These are phyloP conservation scores for Trichoderma citrinoviride DNA, from an alignment of 2,329 filamentous ascomycete species.

Conservation along the genomic window DNA sequence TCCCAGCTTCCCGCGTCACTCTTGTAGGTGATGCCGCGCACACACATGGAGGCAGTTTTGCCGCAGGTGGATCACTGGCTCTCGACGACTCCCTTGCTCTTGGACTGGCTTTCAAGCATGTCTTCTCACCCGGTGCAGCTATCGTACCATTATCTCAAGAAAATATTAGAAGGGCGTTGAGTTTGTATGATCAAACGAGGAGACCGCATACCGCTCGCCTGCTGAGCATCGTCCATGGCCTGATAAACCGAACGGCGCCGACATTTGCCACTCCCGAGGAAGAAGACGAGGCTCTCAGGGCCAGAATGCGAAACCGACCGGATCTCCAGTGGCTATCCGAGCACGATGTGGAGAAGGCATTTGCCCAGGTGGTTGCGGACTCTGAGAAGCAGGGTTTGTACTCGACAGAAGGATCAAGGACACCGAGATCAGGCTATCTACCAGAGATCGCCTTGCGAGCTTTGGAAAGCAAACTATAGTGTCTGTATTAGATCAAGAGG, in stretches of 20 bases:
- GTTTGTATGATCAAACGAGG: slow-evolving; percentile 22
- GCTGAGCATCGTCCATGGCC: slow-evolving; percentile 17
- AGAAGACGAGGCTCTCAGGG: slow-evolving; percentile 17
- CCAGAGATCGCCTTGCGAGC: not conserved
- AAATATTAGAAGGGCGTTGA: slow-evolving; percentile 1
- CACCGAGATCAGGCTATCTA: not conserved
- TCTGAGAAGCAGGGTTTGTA: not conserved
- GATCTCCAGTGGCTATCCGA: slow-evolving; percentile 24
- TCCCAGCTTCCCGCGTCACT: slow-evolving; percentile 30
- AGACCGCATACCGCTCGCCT: slow-evolving; percentile 22
- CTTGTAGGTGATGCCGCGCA: slow-evolving; percentile 41
- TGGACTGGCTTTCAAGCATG: slow-evolving; percentile 3
- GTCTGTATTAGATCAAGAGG: not conserved
- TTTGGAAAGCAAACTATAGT: not conserved
- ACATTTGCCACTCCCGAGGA: slow-evolving; percentile 7
- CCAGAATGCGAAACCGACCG: slow-evolving; percentile 20
- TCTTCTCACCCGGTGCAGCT: not conserved
- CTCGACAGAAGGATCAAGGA: too few species aligned
- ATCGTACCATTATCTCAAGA: not conserved
- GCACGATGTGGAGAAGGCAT: slow-evolving; percentile 22
- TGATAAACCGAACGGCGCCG: slow-evolving; percentile 4
- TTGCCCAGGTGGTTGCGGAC: not conserved
- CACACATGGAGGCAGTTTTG: slow-evolving; percentile 41
- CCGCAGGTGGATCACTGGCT: slow-evolving; percentile 39
- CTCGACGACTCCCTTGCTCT: slow-evolving; percentile 35